Percentiles rank a stretch among this genome's conserved stretches.
phyloP scores from a whole-genome alignment of 805 yeast genomes.

The Saccharomycopsis amapae region DNA sequence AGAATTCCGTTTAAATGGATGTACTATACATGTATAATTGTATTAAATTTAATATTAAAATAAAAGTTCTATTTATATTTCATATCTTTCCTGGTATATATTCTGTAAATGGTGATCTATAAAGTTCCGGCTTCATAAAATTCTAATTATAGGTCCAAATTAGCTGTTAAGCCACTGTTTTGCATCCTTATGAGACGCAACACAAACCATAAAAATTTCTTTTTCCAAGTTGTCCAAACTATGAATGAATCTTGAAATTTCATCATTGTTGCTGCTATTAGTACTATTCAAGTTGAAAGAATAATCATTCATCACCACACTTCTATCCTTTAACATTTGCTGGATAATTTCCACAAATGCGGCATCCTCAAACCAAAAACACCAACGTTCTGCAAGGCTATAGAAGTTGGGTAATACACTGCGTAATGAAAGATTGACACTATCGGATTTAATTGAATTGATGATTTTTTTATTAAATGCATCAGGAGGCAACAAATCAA shows the following conservation, averaged over 20 bases:
- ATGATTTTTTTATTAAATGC: constrained; percentile 56
- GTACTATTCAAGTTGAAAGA: constrained; percentile 23
- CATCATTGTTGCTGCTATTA: constrained; percentile 31
- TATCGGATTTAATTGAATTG: constrained; percentile 75
- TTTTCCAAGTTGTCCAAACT: constrained; percentile 76
- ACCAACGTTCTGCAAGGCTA: constrained; percentile 70
- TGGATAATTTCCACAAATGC: constrained; percentile 47
- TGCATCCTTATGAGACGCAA: constrained; percentile 41
- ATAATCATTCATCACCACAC: constrained; percentile 16
- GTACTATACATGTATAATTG: too few species aligned
- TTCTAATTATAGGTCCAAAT: not conserved
- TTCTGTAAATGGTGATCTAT: not conserved
- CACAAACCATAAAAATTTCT: constrained; percentile 44
- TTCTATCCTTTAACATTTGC: constrained; percentile 26
- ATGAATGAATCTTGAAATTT: constrained; percentile 47
- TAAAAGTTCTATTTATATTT: not conserved
- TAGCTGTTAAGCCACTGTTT: constrained; percentile 35
- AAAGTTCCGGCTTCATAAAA: too few species aligned
- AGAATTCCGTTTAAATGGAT: constrained; percentile 22
- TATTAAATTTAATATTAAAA: too few species aligned
- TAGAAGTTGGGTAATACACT: constrained; percentile 62
- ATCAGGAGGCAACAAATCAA: constrained; percentile 66
- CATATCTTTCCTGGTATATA: too few species aligned
- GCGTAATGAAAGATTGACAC: constrained; percentile 60
- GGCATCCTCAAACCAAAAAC: constrained; percentile 57